Evolutionary conservation across 306 rosid genomes (phyloP).

Genomic region (Malus asiatica): DNA sequence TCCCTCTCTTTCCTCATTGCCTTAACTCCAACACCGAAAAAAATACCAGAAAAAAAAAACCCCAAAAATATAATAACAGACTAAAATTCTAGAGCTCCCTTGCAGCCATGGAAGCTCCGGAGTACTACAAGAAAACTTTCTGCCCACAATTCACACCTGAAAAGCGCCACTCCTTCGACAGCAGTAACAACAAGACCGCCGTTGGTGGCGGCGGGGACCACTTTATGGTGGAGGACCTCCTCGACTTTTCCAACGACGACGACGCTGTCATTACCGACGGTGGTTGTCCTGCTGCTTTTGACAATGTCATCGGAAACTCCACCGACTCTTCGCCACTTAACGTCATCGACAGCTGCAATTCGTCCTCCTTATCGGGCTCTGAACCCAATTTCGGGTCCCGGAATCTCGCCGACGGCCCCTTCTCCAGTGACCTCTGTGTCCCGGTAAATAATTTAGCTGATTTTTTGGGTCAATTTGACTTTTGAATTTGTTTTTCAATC

Average conservation of each 20-base stretch:
- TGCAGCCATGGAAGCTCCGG: conserved; percentile 56
- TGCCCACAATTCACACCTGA: conserved; percentile 39
- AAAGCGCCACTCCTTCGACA: conserved; percentile 20
- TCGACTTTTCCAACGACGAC: conserved; percentile 65
- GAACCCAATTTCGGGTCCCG: conserved; percentile 38
- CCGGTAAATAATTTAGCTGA: conserved; percentile 40
- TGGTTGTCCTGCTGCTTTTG: not conserved
- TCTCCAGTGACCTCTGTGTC: conserved; percentile 65
- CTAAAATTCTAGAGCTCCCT: not conserved
- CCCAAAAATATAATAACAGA: not conserved
- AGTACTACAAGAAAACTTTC: conserved; percentile 38
- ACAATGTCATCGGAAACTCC: conserved; percentile 36
- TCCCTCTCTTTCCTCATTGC: not conserved
- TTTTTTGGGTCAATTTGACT: not conserved
- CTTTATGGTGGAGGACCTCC: conserved; percentile 76
- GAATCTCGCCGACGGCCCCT: conserved; percentile 31
- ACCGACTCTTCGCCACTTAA: conserved; percentile 39
- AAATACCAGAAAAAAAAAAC: not conserved
- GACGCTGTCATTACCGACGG: conserved; percentile 24
- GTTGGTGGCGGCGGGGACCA: conserved; percentile 26
- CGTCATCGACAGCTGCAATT: conserved; percentile 44
- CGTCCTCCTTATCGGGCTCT: conserved; percentile 36
- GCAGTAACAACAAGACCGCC: not conserved
- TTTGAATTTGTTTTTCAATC: not conserved
- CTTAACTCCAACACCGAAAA: not conserved